These are phyloP conservation scores for Auriscalpium orientale DNA, from an alignment of 768 basidiomycete species.

Conservation along the genomic window DNA sequence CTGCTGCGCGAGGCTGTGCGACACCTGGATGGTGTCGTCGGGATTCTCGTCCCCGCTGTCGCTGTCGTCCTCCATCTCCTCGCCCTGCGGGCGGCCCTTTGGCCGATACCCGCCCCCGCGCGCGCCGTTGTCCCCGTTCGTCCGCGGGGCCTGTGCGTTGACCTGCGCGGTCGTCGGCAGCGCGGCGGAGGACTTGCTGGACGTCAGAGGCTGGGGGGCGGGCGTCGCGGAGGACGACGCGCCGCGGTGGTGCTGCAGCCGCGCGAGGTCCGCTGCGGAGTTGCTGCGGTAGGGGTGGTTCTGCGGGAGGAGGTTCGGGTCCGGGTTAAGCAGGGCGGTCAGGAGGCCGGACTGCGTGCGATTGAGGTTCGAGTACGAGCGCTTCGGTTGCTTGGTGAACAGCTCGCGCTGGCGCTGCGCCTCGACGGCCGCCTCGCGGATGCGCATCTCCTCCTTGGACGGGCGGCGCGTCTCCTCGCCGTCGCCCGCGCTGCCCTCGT, in stretches of 20 bases:
- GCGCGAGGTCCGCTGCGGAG: slow-evolving; percentile 37
- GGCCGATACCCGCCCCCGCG: slow-evolving; percentile 43
- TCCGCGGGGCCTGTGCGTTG: slow-evolving; percentile 27
- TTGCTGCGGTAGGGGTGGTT: slow-evolving; percentile 53
- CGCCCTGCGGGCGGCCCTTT: slow-evolving; percentile 55
- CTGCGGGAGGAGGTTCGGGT: slow-evolving; percentile 53
- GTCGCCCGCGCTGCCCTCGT: slow-evolving; percentile 34
- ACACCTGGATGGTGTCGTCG: slow-evolving; percentile 48
- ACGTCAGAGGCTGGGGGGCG: slow-evolving; percentile 35
- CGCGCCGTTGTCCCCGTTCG: slow-evolving; percentile 3
- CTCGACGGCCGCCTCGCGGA: slow-evolving; percentile 53
- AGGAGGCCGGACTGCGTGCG: slow-evolving; percentile 51
- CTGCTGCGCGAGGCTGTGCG: slow-evolving; percentile 65
- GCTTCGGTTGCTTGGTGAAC: slow-evolving; percentile 62
- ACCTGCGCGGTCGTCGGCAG: slow-evolving; percentile 48
- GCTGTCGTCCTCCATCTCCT: slow-evolving; percentile 59
- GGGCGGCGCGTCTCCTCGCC: slow-evolving; percentile 17
- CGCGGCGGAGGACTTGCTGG: slow-evolving; percentile 55
- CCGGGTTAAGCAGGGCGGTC: slow-evolving; percentile 65
- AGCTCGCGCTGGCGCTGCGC: slow-evolving; percentile 60
- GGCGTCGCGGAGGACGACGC: too few species aligned
- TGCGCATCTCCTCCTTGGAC: slow-evolving; percentile 19
- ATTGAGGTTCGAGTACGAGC: slow-evolving; percentile 54
- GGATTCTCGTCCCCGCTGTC: slow-evolving; percentile 44
- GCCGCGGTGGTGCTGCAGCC: too few species aligned